Conservation (phyloP, 2,329 filamentous ascomycete species). For the Monosporascus sp. region DNA sequence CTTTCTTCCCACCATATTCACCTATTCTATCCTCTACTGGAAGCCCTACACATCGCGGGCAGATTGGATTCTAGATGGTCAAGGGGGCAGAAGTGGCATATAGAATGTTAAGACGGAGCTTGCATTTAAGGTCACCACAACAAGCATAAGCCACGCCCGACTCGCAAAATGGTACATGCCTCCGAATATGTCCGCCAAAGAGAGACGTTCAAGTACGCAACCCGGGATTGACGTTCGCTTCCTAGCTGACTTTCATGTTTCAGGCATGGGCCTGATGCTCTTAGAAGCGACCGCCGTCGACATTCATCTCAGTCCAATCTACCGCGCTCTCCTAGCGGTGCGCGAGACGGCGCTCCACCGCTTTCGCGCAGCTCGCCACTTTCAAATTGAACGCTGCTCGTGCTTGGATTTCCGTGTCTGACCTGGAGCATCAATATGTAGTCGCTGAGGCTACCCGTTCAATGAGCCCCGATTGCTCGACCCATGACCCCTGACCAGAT, state of each 20-base stretch:
- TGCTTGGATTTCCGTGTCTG: constrained; percentile 46
- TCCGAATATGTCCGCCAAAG: not conserved
- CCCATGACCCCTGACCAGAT: constrained; percentile 6
- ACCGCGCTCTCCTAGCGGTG: not conserved
- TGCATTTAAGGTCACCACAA: too few relatives aligned
- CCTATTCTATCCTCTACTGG: too few relatives aligned
- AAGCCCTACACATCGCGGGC: too few relatives aligned
- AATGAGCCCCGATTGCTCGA: constrained; percentile 25
- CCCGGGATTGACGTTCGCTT: not conserved
- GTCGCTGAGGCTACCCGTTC: constrained; percentile 44
- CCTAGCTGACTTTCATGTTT: not conserved
- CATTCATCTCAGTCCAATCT: not conserved
- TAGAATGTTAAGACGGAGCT: too few relatives aligned
- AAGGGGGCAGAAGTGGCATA: too few relatives aligned
- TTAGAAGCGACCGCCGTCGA: not conserved
- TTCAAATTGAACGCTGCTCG: constrained; percentile 36
- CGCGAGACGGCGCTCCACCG: constrained; percentile 32
- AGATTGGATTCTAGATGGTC: too few relatives aligned
- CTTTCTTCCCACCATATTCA: too few relatives aligned
- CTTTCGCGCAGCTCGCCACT: constrained; percentile 44
- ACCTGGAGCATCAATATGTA: constrained; percentile 40
- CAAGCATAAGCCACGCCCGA: too few relatives aligned
- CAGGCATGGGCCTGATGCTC: not conserved
- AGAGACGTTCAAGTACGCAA: not conserved
- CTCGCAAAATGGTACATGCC: not conserved